Base-by-base conservation (phyloP, 805 yeast species). In the Kodamaea jinghongensis region DNA sequence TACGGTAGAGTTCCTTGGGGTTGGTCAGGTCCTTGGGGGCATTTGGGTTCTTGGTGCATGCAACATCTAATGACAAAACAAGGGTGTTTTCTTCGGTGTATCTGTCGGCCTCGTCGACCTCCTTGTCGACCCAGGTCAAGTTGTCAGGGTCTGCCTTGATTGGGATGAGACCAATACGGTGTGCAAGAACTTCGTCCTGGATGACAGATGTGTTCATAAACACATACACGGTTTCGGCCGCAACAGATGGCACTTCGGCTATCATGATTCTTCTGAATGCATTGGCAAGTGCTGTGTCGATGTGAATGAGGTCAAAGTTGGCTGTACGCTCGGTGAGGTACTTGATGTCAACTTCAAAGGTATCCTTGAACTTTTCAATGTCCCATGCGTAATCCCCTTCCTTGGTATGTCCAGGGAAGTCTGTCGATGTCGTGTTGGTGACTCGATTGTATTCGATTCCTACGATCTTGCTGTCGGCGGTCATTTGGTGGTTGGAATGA, bases 241-340 rank as follows among this genome's bases (percentile, higher is more conserved):
- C 98, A 34, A 91, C 95, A 2, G 93, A 78, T 14, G 99, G 99
- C 29, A 93, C 96, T 61, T 93, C 99, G 1, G 97, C 78, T 40
- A 93, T 81, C 98, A 93, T 90, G 53, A 93, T 86, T 57, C 99
- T 83, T 59, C 99, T 83, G 66, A 91, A 89, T 0, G 99, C 97
- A 68, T 93, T 93, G 32, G 98, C 90, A 42, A 93, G 71, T 9
- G 98, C 86, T 1, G 98, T 86, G 62, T 93, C 99, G 37, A 90
- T 67, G 54, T 87, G 83, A 42, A 86, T 67, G 48, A 93, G 70
- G 61, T 93, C 99, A 54, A 93, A 93, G 61, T 87, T 88, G 42
- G 91, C 88, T 22, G 72, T 67, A 59, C 90, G 76, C 43, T 81
- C 84, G 33, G 78, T 72, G 43, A 82, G 65, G 53, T 79, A 76